These are phyloP conservation scores for Scopulariopsis brevicaulis DNA, from an alignment of 2,329 filamentous ascomycete species.

Conservation along the genomic window DNA sequence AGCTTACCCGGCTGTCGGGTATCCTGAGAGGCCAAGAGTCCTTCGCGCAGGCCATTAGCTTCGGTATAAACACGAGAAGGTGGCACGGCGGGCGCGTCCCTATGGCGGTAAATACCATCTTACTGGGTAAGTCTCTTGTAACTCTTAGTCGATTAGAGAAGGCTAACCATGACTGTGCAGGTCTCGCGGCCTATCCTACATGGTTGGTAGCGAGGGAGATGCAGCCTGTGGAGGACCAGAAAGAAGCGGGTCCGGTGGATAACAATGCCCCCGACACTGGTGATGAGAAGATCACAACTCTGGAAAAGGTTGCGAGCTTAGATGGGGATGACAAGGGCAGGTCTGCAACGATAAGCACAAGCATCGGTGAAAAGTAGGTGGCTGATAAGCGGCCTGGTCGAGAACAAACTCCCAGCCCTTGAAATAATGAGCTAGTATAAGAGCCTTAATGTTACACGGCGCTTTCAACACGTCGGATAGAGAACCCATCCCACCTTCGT, in stretches of 20 bases:
- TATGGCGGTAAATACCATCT: conserved; percentile 23
- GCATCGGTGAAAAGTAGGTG: background rate
- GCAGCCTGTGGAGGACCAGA: conserved; percentile 13
- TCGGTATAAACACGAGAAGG: conserved; percentile 23
- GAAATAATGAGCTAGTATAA: too few species aligned
- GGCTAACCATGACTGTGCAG: conserved; percentile 7
- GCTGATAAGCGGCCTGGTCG: too few species aligned
- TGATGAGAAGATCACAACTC: background rate
- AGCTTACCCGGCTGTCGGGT: conserved; percentile 28
- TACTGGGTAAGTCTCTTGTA: conserved; percentile 18
- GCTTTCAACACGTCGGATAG: too few species aligned
- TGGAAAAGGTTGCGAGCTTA: background rate
- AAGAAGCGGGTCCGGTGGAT: background rate
- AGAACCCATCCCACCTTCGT: too few species aligned
- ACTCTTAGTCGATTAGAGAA: background rate
- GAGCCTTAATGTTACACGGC: too few species aligned
- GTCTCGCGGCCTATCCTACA: conserved; percentile 14
- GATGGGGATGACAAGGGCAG: background rate
- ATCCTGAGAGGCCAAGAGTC: conserved; percentile 28
- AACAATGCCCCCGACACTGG: background rate
- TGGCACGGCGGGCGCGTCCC: conserved; percentile 25
- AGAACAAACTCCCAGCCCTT: too few species aligned
- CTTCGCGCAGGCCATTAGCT: conserved; percentile 25
- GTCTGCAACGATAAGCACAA: background rate
- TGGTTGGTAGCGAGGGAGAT: conserved; percentile 19